These are phyloP conservation scores for Ambrosia trifida DNA, from an alignment of 129 eudicot genomes.

Conservation along the genomic window DNA sequence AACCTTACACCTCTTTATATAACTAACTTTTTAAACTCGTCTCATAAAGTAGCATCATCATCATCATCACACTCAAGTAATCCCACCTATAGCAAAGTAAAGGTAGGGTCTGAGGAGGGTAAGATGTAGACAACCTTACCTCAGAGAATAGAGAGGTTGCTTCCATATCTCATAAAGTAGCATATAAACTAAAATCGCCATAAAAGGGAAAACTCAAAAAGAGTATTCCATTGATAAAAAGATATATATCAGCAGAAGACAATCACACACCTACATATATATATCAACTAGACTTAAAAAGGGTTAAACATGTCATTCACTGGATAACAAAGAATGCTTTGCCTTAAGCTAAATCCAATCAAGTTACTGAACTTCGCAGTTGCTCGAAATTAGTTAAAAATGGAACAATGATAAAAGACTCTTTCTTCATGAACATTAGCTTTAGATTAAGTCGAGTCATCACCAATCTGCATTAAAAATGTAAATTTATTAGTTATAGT, in stretches of 20 bases:
- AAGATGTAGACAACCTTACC: no score
- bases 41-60: no score
- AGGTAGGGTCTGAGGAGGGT: no score
- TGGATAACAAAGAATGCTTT: constrained; percentile 26
- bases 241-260: background rate
- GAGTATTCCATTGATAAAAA: no score
- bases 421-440: constrained; percentile 26
- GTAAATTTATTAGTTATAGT: background rate
- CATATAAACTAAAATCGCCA: background rate
- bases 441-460: constrained; percentile 17
- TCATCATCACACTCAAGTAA: no score
- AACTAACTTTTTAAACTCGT: no score
- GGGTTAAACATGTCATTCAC: constrained; percentile 22
- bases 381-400: constrained; percentile 10
- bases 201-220: background rate
- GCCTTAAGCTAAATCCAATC: constrained; percentile 21
- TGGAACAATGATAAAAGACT: background rate
- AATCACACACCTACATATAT: constrained; percentile 26
- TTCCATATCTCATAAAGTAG: no score
- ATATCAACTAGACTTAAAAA: constrained; percentile 12
- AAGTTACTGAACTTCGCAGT: constrained; percentile 11
- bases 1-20: no score
- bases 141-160: no score
- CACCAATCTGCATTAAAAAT: constrained; percentile 28
- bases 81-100: no score